Evolutionary conservation across 2,329 filamentous ascomycete species (phyloP).

Genomic region (Lachnellula subtilissima): DNA sequence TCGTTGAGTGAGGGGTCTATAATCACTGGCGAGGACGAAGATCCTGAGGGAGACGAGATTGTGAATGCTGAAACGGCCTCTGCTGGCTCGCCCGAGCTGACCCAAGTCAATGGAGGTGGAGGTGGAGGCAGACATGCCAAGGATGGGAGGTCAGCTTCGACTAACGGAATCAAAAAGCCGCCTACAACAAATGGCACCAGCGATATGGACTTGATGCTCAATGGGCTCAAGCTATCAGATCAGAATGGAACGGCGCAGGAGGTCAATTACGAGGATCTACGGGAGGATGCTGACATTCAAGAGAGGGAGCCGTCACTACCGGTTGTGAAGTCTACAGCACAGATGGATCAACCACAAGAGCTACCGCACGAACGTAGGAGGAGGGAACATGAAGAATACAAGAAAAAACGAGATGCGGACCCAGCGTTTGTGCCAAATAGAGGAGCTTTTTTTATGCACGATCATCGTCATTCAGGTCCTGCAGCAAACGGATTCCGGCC

Average conservation of each 20-base stretch:
- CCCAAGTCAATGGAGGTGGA: slow-evolving; percentile 28
- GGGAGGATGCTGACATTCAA: slow-evolving; percentile 23
- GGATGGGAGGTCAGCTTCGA: slow-evolving; percentile 24
- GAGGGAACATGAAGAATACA: slow-evolving; percentile 86
- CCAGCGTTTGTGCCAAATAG: slow-evolving; percentile 91
- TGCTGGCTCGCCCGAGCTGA: slow-evolving; percentile 31
- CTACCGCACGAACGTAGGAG: slow-evolving; percentile 65
- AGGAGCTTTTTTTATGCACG: slow-evolving; percentile 96
- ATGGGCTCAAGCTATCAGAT: slow-evolving; percentile 36
- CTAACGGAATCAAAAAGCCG: slow-evolving; percentile 33
- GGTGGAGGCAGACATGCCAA: slow-evolving; percentile 22
- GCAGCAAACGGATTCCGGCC: slow-evolving; percentile 73
- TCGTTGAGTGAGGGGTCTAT: slow-evolving; percentile 61
- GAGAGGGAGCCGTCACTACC: slow-evolving; percentile 24
- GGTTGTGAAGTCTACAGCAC: slow-evolving; percentile 35
- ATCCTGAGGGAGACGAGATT: slow-evolving; percentile 58
- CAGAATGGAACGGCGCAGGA: slow-evolving; percentile 20
- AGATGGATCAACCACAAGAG: slow-evolving; percentile 45
- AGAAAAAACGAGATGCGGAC: slow-evolving; percentile 80
- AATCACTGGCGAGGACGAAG: slow-evolving; percentile 56
- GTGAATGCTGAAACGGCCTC: slow-evolving; percentile 58
- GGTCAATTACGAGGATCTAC: slow-evolving; percentile 31
- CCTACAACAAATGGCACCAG: slow-evolving; percentile 35
- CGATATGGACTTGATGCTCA: slow-evolving; percentile 57
- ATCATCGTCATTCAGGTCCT: slow-evolving; percentile 75